Evolutionary conservation across 306 rosid genomes (phyloP), one percentile per base, ranked within the genome.

Genomic region (Ormosia semicastrata): DNA sequence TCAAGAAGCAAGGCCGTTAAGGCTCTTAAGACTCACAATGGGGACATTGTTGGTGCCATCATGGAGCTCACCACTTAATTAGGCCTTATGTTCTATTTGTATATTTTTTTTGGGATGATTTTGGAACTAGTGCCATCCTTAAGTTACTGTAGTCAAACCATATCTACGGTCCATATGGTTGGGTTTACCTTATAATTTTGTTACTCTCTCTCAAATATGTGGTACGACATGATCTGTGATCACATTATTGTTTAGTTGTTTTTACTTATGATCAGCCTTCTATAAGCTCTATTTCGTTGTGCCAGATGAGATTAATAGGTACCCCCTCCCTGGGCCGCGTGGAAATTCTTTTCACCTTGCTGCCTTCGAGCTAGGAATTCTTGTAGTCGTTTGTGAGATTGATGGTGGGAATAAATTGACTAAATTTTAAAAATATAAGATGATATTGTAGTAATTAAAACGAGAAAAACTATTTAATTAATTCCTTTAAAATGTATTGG

Each of bases 21-120:
- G 89, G 98, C 98, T 78, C 98, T 93, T 81, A 89, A 91, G 93
- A 75, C 97, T 76, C 89, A 82, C 85, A 12, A 56, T 3, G 98
- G 98, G 43, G 98, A 93, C 90, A 93, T 93, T 87, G 98, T 93
- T 50, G 90, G 93, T 32, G 98, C 98, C 79, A 91, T 93, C 75
- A 93, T 91, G 98, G 98, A 93, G 88, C 97, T 93, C 77, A 93
- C 98, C 44, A 93, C 90, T 73, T 93, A 71, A 82, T 49, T 63
- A 17, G 29, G 66, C 63, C 71, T 37, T 44, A 29, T 72, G 72
- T 54, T 81, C 69, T 73, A 12, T 62, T 41, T 58, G 8, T 77
- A 34, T 60, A 72, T 78, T 18, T 11, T 80, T 44, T 32, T 76
- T 67, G 54, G 72, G 83, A 69, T 73, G 69, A 77, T 71, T 89